phyloP scores from a whole-genome alignment of 768 basidiomycete species.

The Termitomyces sp. region DNA sequence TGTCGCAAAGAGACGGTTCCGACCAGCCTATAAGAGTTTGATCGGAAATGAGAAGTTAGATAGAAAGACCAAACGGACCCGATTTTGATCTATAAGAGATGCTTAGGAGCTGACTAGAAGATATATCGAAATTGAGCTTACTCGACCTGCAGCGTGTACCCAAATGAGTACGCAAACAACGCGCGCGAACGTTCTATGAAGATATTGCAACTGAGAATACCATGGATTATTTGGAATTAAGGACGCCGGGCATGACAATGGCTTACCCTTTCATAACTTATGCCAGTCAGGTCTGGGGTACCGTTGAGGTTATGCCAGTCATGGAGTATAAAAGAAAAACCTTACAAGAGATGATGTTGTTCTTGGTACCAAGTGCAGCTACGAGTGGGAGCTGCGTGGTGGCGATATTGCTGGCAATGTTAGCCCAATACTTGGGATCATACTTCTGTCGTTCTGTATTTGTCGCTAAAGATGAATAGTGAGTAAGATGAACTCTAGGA shows the following conservation, averaged over 20 bases:
- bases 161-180: slow-evolving; percentile 42
- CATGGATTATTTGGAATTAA: neutral
- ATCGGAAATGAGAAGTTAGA: neutral
- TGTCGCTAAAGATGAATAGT: slow-evolving; percentile 21
- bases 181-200: slow-evolving; percentile 49
- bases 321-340: neutral
- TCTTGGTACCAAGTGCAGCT: slow-evolving; percentile 50
- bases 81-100: slow-evolving; percentile 12
- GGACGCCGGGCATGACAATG: neutral
- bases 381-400: slow-evolving; percentile 51
- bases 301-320: neutral
- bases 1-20: slow-evolving; percentile 9
- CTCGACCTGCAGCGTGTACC: slow-evolving; percentile 43
- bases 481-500: neutral
- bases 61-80: slow-evolving; percentile 6
- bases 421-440: slow-evolving; percentile 35
- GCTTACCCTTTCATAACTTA: slow-evolving; percentile 40
- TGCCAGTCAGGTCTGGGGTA: slow-evolving; percentile 43
- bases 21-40: slow-evolving; percentile 5
- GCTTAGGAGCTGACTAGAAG: neutral
- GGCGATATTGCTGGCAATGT: slow-evolving; percentile 41
- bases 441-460: slow-evolving; percentile 25
- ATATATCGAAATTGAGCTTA: slow-evolving; percentile 19
- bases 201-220: slow-evolving; percentile 30
- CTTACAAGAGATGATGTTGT: slow-evolving; percentile 45